A percentile compares a stretch with the other conserved stretches of the same genome.
Evolutionary conservation across 768 basidiomycete species (phyloP).

Genomic region (Atractiella rhizophila): DNA sequence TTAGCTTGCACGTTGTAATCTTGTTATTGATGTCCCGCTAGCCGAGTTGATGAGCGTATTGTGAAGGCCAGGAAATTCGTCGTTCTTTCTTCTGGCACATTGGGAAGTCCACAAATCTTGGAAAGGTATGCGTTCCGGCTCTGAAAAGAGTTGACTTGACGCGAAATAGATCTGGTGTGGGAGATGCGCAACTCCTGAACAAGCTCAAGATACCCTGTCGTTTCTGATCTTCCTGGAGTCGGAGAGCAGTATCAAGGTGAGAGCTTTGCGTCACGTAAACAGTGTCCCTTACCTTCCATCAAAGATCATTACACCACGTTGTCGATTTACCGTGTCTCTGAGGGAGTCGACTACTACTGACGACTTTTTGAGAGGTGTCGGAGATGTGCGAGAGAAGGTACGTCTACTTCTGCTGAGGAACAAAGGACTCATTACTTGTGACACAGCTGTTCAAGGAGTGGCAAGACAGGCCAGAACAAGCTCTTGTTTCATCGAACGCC

Average conservation of each 20-base stretch:
- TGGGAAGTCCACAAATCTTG: slow-evolving; percentile 35
- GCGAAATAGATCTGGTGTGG: slow-evolving; percentile 35
- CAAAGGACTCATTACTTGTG: not conserved
- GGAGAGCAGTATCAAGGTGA: slow-evolving; percentile 35
- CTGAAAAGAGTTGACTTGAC: not conserved
- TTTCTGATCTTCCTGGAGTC: slow-evolving; percentile 45
- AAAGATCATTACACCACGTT: slow-evolving; percentile 43
- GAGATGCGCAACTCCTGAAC: slow-evolving; percentile 31
- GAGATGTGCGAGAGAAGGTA: slow-evolving; percentile 27
- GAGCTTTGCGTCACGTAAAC: not conserved
- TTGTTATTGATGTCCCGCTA: not conserved
- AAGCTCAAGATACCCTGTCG: slow-evolving; percentile 32
- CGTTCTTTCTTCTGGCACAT: slow-evolving; percentile 39
- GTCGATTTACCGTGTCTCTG: slow-evolving; percentile 40
- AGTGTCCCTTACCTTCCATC: not conserved
- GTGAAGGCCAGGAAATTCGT: slow-evolving; percentile 40
- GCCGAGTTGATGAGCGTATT: slow-evolving; percentile 3
- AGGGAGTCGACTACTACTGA: slow-evolving; percentile 39
- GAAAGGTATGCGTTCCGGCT: not conserved
- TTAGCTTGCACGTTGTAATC: not conserved
- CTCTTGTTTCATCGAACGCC: slow-evolving; percentile 39
- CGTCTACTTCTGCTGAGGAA: not conserved
- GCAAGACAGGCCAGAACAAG: slow-evolving; percentile 42
- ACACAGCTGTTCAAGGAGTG: slow-evolving; percentile 34
- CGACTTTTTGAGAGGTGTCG: slow-evolving; percentile 44